Percentiles rank a stretch among this genome's conserved stretches.
Evolutionary conservation across 345 rosid species (phyloP).

Genomic region (Citrus unshiu): DNA sequence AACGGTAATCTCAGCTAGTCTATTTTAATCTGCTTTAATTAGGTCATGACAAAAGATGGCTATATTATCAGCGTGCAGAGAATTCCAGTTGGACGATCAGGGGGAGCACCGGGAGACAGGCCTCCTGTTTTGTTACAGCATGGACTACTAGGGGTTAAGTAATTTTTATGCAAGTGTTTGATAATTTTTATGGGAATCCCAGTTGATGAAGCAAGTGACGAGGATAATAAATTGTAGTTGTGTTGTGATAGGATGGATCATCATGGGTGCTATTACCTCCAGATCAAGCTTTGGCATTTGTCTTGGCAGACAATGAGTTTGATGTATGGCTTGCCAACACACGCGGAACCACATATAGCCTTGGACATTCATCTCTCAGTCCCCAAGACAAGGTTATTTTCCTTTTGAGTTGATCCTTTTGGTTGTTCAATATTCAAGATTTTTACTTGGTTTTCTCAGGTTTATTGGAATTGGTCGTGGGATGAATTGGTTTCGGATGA

Average conservation of each 20-base stretch:
- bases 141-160: constrained; percentile 38
- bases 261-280: constrained; percentile 43
- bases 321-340: constrained; percentile 48
- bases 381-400: constrained; percentile 20
- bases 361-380: constrained; percentile 28
- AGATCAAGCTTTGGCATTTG: constrained; percentile 35
- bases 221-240: background rate
- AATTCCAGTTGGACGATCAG: constrained; percentile 36
- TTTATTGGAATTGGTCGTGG: constrained; percentile 63
- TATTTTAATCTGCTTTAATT: constrained; percentile 6
- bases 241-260: constrained; percentile 35
- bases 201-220: background rate
- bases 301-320: constrained; percentile 48
- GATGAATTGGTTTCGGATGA: constrained; percentile 46
- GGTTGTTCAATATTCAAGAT: background rate
- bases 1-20: background rate
- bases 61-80: constrained; percentile 54
- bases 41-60: constrained; percentile 60
- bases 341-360: constrained; percentile 48
- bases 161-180: background rate
- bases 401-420: background rate
- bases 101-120: constrained; percentile 17
- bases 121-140: constrained; percentile 56
- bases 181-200: background rate
- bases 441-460: constrained; percentile 17